Evolutionary conservation across 2,329 filamentous ascomycete genomes (phyloP), one percentile per base, ranked within the genome.

Genomic region (Diaporthe sp.): DNA sequence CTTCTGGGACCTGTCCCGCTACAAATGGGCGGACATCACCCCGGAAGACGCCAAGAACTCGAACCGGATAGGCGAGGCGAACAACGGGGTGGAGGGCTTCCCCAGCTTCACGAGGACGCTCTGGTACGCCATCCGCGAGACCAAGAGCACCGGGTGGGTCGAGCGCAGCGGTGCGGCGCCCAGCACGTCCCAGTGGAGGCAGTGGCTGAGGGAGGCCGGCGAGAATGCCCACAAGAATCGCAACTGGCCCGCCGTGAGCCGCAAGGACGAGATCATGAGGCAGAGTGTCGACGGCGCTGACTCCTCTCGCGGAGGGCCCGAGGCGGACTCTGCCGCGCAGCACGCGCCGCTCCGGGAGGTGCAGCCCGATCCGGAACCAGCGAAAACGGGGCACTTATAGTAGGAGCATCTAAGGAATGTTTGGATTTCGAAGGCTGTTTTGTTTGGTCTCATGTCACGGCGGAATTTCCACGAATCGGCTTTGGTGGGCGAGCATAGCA

Each of bases 41-140:
- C 74, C 74, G 4, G 3, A 4, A 10, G 74, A 75, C 58, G 74
- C 74, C 25, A 35, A 38, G 22, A 57, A 81, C 38, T 86, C 87
- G 1, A 75, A 88, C 71, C 4, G 71, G 4, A 77, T 73, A 0
- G 84, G 86, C 72, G 79, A 80, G 61, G 25, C 10, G 0, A 17
- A 5, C 42, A n/a, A 13, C 47, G 68, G 33, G 8, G 78, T 80
- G 1, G 87, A 88, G 75, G 84, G 84, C 13, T 77, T 81, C 17
- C 84, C 85, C 10, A 89, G 85, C 72, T 91, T 87, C 77, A 92
- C 90, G 0, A 82, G 87, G 22, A 90, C 88, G 1, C 81, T 92
- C 73, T 92, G 90, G 90, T 90, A 86, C 76, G 89, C 88, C 2
- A 90, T 92, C 61, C 84, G 87, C 17, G 88, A 89, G 78, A 91